Percentiles rank a stretch among this genome's conserved stretches.
These are phyloP conservation scores for Maudiozyma serrabonitensis DNA, from an alignment of 805 yeast genomes.

Conservation along the genomic window DNA sequence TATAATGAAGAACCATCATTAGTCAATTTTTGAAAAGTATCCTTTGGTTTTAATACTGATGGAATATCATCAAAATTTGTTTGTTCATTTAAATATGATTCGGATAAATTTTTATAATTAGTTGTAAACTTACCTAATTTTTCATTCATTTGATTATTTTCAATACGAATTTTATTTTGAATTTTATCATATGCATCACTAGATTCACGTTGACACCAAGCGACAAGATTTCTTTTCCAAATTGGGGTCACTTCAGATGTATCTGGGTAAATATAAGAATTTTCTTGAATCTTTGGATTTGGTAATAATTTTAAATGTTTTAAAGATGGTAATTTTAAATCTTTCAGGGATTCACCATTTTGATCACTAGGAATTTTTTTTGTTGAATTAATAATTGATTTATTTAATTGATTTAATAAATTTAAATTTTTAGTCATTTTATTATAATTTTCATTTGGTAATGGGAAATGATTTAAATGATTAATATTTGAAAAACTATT, in stretches of 20 bases:
- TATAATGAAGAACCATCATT: slow-evolving; percentile 4
- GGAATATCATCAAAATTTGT: slow-evolving; percentile 6
- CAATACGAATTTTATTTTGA: background rate
- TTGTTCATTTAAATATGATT: background rate
- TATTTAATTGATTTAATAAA: background rate
- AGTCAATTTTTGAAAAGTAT: slow-evolving; percentile 21
- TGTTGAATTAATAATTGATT: background rate
- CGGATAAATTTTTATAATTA: background rate
- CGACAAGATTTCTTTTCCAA: slow-evolving; percentile 25
- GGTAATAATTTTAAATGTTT: slow-evolving; percentile 26
- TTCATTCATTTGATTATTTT: slow-evolving; percentile 1
- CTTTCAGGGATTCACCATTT: background rate
- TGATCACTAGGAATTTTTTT: background rate
- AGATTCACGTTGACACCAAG: slow-evolving; percentile 28
- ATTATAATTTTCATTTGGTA: slow-evolving; percentile 3
- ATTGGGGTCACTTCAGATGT: slow-evolving; percentile 25
- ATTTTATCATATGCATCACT: slow-evolving; percentile 25
- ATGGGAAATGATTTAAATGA: background rate
- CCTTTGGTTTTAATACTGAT: slow-evolving; percentile 22
- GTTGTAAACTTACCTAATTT: slow-evolving; percentile 1
- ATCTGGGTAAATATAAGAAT: slow-evolving; percentile 27
- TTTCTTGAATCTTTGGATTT: slow-evolving; percentile 23
- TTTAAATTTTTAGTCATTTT: background rate
- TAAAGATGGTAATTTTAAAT: slow-evolving; percentile 21
- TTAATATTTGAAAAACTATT: background rate